Evolutionary conservation across 2,329 filamentous ascomycete species (phyloP).

Genomic region (Ceratocystis albifundus): DNA sequence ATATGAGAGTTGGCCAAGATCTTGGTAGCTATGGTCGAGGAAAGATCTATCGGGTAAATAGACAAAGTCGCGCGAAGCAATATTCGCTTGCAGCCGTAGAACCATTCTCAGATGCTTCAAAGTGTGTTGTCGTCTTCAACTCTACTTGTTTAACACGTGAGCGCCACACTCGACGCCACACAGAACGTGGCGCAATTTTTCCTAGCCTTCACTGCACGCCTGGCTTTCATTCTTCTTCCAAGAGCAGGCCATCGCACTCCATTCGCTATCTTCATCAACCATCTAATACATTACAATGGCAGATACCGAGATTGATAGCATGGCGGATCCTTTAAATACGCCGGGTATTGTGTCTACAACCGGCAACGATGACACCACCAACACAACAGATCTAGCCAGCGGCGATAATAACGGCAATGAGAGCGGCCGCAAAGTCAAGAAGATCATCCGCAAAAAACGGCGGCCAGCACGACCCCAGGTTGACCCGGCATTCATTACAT

Average conservation of each 20-base stretch:
- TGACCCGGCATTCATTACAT: slow-evolving; percentile 69
- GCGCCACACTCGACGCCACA: slow-evolving; percentile 12
- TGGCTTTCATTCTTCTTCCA: neutral
- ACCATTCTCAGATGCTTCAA: neutral
- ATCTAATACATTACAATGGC: slow-evolving; percentile 1
- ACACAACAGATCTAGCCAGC: neutral
- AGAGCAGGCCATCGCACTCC: slow-evolving; percentile 20
- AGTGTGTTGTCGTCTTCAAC: neutral
- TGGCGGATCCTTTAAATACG: neutral
- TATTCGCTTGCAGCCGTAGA: too few relatives aligned
- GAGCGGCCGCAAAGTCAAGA: slow-evolving; percentile 51
- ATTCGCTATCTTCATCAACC: neutral
- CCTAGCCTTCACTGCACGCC: neutral
- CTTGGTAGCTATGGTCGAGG: too few relatives aligned
- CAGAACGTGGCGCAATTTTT: neutral
- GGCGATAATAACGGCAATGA: slow-evolving; percentile 29
- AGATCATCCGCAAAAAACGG: slow-evolving; percentile 87
- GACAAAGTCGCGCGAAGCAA: too few relatives aligned
- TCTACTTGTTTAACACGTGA: neutral
- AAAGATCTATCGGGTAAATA: too few relatives aligned
- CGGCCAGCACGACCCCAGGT: slow-evolving; percentile 83
- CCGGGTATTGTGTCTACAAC: neutral
- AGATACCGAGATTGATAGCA: slow-evolving; percentile 7
- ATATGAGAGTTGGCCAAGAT: too few relatives aligned
- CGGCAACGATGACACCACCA: neutral